phyloP scores from a whole-genome alignment of 148 eudicot species.

The Chenopodium quinoa region DNA sequence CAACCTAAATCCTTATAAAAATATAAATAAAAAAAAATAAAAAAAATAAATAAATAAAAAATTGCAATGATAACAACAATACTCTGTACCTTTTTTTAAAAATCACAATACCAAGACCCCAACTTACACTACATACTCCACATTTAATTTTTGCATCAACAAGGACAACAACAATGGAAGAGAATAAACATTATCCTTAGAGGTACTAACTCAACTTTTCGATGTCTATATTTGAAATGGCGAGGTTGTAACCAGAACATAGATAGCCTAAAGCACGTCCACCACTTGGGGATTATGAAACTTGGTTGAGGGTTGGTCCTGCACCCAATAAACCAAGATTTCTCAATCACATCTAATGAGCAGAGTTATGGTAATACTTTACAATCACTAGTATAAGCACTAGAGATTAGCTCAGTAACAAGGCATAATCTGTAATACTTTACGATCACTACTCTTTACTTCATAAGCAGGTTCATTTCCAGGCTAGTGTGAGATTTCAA shows the following conservation, averaged over 20 bases:
- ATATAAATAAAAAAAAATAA: too few relatives aligned
- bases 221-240: constrained; percentile 12
- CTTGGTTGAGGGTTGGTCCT: constrained; percentile 64
- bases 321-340: constrained; percentile 15
- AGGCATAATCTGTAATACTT: too few relatives aligned
- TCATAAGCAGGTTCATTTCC: not conserved
- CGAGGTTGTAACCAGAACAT: constrained; percentile 28
- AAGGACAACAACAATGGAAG: not conserved
- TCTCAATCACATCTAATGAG: not conserved
- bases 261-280: constrained; percentile 33
- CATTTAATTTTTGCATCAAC: constrained; percentile 14
- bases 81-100: too few relatives aligned
- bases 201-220: constrained; percentile 15
- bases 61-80: too few relatives aligned
- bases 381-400: not conserved
- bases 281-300: constrained; percentile 33
- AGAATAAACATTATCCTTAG: constrained; percentile 8
- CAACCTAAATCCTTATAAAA: too few relatives aligned
- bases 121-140: constrained; percentile 22
- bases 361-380: not conserved
- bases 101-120: constrained; percentile 14
- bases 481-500: not conserved
- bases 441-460: not conserved
- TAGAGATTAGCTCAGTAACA: not conserved
- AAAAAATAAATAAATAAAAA: too few relatives aligned